Evolutionary conservation across 306 rosid genomes (phyloP).

Genomic region (Malus fusca): DNA sequence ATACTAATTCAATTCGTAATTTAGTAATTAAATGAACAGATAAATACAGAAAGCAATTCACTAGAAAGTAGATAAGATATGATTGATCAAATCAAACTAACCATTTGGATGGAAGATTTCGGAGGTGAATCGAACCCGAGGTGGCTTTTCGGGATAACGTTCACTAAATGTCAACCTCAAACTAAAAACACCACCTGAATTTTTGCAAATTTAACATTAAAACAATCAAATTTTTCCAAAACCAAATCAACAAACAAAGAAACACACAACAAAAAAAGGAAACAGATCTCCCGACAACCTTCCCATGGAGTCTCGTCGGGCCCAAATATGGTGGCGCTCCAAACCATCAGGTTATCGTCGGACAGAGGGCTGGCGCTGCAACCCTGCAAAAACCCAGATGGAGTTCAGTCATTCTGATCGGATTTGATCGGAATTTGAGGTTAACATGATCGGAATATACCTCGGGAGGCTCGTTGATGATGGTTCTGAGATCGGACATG

Average conservation of each 20-base stretch:
- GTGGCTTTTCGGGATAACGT: slow-evolving; percentile 24
- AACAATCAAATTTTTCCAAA: neutral
- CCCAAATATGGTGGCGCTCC: slow-evolving; percentile 28
- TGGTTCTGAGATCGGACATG: slow-evolving; percentile 24
- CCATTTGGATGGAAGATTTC: slow-evolving; percentile 26
- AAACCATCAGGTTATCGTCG: slow-evolving; percentile 24
- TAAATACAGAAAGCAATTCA: neutral
- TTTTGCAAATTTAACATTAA: neutral
- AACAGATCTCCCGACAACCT: slow-evolving; percentile 7
- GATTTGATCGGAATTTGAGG: neutral
- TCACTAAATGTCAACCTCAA: slow-evolving; percentile 24
- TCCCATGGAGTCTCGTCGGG: slow-evolving; percentile 31
- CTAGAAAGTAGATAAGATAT: neutral
- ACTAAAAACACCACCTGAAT: slow-evolving; percentile 24
- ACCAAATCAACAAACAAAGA: neutral
- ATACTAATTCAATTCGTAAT: neutral
- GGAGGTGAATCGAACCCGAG: slow-evolving; percentile 26
- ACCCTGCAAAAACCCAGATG: slow-evolving; percentile 11
- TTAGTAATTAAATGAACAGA: neutral
- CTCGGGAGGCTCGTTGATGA: slow-evolving; percentile 20
- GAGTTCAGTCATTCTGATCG: neutral
- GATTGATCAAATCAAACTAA: neutral
- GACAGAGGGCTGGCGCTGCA: slow-evolving; percentile 26
- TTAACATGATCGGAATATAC: neutral
- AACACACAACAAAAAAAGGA: neutral